Evolutionary conservation across 495 filamentous ascomycete genomes (phyloP).

Genomic region (Aspergillus coremiiformis): DNA sequence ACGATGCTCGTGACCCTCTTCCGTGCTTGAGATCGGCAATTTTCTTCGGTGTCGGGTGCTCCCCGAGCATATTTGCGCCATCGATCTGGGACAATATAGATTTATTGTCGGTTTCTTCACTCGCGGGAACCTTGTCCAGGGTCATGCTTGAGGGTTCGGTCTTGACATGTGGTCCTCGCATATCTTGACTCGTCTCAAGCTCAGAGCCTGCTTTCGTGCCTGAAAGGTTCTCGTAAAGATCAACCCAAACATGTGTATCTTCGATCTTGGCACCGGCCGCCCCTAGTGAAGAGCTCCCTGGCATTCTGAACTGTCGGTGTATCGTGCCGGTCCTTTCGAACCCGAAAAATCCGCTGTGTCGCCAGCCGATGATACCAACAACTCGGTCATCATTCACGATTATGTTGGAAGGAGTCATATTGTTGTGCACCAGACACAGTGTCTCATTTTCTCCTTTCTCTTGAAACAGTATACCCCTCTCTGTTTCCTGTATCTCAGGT

Average conservation of each 20-base stretch:
- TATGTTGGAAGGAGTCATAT: slow-evolving; percentile 33
- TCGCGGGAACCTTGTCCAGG: slow-evolving; percentile 27
- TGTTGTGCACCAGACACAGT: slow-evolving; percentile 31
- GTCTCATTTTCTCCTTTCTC: slow-evolving; percentile 20
- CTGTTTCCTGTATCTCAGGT: slow-evolving; percentile 17
- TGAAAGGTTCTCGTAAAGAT: slow-evolving; percentile 28
- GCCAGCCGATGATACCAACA: slow-evolving; percentile 36
- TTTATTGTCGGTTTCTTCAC: slow-evolving; percentile 22
- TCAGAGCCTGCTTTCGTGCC: slow-evolving; percentile 5
- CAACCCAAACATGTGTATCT: slow-evolving; percentile 21
- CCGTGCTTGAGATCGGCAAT: slow-evolving; percentile 35
- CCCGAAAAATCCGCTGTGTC: slow-evolving; percentile 40
- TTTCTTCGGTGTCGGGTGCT: slow-evolving; percentile 36
- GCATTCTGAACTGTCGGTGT: slow-evolving; percentile 28
- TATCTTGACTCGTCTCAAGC: slow-evolving; percentile 13
- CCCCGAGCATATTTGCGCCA: slow-evolving; percentile 18
- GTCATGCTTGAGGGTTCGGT: slow-evolving; percentile 26
- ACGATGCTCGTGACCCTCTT: slow-evolving; percentile 25
- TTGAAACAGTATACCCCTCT: slow-evolving; percentile 31
- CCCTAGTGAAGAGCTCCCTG: slow-evolving; percentile 9
- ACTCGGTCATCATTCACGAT: slow-evolving; percentile 32
- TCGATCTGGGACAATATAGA: slow-evolving; percentile 23
- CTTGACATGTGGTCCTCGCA: slow-evolving; percentile 26
- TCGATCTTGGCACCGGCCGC: slow-evolving; percentile 3
- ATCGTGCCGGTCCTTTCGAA: slow-evolving; percentile 25